Evolutionary conservation across 257 asterid genomes (phyloP).

Genomic region (Cinchona pubescens): DNA sequence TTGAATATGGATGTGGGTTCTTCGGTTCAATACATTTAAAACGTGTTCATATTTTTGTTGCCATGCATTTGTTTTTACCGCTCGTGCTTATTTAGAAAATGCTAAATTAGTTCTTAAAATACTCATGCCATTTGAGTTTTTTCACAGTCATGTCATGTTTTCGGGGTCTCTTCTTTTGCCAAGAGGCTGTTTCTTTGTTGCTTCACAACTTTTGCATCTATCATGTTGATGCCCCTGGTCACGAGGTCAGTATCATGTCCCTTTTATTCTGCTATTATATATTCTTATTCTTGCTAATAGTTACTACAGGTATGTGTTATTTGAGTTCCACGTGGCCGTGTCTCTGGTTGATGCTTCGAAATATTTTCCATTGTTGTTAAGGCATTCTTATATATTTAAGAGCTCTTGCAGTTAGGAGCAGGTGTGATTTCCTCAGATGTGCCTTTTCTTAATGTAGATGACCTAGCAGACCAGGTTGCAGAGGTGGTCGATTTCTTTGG

Average conservation of each 20-base stretch:
- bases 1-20: neutral
- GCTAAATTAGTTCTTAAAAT: neutral
- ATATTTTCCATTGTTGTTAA: conserved; percentile 6
- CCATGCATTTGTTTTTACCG: neutral
- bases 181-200: conserved; percentile 65
- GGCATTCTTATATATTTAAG: conserved; percentile 30
- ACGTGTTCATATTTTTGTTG: neutral
- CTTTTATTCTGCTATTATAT: neutral
- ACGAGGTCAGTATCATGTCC: conserved; percentile 49
- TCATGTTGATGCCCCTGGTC: conserved; percentile 76
- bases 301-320: neutral
- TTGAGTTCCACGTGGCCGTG: neutral
- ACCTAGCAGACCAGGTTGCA: conserved; percentile 75
- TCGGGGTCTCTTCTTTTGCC: conserved; percentile 65
- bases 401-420: conserved; percentile 70
- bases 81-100: neutral
- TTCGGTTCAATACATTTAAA: neutral
- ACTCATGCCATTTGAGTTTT: neutral
- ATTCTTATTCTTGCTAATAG: conserved; percentile 1
- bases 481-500: conserved; percentile 71
- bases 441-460: conserved; percentile 57
- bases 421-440: conserved; percentile 46
- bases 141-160: conserved; percentile 66
- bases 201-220: conserved; percentile 77
- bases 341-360: neutral